Percentiles rank a stretch among this genome's conserved stretches.
phyloP scores from a whole-genome alignment of 2,329 filamentous ascomycete species.

The Calycina marina region DNA sequence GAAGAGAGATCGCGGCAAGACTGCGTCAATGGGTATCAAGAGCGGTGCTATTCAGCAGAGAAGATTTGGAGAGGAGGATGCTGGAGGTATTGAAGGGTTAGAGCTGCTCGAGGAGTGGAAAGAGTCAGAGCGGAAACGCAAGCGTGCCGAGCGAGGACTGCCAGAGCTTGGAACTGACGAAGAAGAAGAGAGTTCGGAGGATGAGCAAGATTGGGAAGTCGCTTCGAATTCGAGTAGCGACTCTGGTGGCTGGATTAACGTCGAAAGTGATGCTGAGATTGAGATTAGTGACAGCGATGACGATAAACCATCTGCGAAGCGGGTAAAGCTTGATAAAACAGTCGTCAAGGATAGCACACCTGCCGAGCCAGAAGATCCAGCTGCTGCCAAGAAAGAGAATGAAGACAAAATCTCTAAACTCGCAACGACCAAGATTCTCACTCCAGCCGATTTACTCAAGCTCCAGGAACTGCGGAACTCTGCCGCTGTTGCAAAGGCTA shows the following conservation, averaged over 20 bases:
- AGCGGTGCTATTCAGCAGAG: conserved; percentile 61
- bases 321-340: conserved; percentile 33
- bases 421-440: conserved; percentile 87
- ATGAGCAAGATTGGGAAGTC: conserved; percentile 60
- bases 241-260: conserved; percentile 86
- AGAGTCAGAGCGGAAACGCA: conserved; percentile 69
- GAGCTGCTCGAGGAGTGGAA: conserved; percentile 90
- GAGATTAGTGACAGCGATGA: conserved; percentile 61
- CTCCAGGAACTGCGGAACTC: conserved; percentile 73
- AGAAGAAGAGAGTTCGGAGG: conserved; percentile 25
- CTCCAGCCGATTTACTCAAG: conserved; percentile 90
- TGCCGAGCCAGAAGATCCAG: conserved; percentile 26
- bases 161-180: conserved; percentile 45
- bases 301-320: conserved; percentile 54
- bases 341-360: conserved; percentile 15
- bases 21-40: conserved; percentile 70
- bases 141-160: conserved; percentile 53
- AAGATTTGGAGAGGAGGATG: conserved; percentile 69
- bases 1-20: conserved; percentile 82
- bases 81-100: conserved; percentile 77
- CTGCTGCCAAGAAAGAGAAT: conserved; percentile 27
- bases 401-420: conserved; percentile 48
- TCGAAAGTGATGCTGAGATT: conserved; percentile 71
- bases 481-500: conserved; percentile 52
- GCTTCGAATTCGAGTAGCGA: conserved; percentile 78